Percentiles rank a stretch among this genome's conserved stretches.
Evolutionary conservation across 176 grass and related monocot genomes (phyloP).

Genomic region (Pharus latifolius): DNA sequence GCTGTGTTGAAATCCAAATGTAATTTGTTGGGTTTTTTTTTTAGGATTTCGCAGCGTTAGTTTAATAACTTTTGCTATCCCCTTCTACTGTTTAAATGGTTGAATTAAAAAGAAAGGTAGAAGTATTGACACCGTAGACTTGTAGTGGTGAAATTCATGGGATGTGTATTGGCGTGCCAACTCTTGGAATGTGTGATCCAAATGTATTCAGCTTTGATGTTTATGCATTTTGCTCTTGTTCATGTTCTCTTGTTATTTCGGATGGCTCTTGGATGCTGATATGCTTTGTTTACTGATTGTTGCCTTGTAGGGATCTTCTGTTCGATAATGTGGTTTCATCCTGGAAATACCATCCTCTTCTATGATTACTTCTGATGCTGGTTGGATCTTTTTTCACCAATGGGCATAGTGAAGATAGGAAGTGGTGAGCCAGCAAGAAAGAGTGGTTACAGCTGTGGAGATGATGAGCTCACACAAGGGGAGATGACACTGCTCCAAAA

Average conservation of each 20-base stretch:
- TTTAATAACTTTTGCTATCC: too few species aligned
- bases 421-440: background rate
- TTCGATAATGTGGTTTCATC: conserved; percentile 4
- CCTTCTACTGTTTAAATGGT: too few species aligned
- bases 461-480: conserved; percentile 33
- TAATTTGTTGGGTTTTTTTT: too few species aligned
- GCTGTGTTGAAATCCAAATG: too few species aligned
- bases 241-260: background rate
- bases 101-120: too few species aligned
- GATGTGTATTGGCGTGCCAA: too few species aligned
- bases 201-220: background rate
- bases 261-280: too few species aligned
- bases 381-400: background rate
- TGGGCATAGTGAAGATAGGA: conserved; percentile 64
- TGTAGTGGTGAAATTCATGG: too few species aligned
- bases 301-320: conserved; percentile 18
- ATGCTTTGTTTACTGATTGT: background rate
- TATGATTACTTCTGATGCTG: conserved; percentile 14
- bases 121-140: too few species aligned
- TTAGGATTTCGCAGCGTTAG: too few species aligned
- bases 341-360: too few species aligned
- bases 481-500: conserved; percentile 31
- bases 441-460: background rate
- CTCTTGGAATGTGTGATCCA: background rate
- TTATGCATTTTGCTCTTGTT: too few species aligned